Evolutionary conservation across 371 early-diverging fungal species (phyloP).

Genomic region (Rozella allomycis): DNA sequence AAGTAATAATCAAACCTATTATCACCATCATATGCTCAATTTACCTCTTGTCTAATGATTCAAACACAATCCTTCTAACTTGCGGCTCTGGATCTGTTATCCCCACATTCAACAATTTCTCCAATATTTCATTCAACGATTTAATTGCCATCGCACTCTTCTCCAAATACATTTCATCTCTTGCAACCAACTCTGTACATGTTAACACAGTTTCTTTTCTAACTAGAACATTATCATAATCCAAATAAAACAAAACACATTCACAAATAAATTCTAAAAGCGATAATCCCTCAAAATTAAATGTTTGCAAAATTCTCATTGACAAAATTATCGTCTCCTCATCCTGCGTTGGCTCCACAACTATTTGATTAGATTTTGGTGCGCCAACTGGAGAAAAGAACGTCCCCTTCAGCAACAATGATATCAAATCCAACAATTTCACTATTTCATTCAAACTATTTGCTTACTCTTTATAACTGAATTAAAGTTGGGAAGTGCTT

Average conservation of each 20-base stretch:
- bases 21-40: constrained; percentile 21
- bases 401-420: constrained; percentile 61
- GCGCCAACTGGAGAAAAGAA: too few species aligned
- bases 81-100: constrained; percentile 44
- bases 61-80: constrained; percentile 1
- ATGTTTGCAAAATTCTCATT: constrained; percentile 57
- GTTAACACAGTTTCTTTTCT: constrained; percentile 71
- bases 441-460: too few species aligned
- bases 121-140: constrained; percentile 71
- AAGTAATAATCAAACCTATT: constrained; percentile 69
- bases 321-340: constrained; percentile 61
- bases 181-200: constrained; percentile 44
- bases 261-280: constrained; percentile 72
- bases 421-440: constrained; percentile 54
- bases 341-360: constrained; percentile 22
- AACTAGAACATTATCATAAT: constrained; percentile 57
- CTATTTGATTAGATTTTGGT: too few species aligned
- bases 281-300: constrained; percentile 65
- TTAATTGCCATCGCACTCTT: constrained; percentile 57
- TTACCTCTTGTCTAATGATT: constrained; percentile 50
- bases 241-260: constrained; percentile 59
- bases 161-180: constrained; percentile 23
- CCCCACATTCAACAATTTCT: constrained; percentile 62
- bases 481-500: too few species aligned
- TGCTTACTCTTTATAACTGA: too few species aligned